These are phyloP conservation scores for Cystobasidium slooffiae DNA, from an alignment of 1,284 basidiomycete genomes.

Conservation along the genomic window DNA sequence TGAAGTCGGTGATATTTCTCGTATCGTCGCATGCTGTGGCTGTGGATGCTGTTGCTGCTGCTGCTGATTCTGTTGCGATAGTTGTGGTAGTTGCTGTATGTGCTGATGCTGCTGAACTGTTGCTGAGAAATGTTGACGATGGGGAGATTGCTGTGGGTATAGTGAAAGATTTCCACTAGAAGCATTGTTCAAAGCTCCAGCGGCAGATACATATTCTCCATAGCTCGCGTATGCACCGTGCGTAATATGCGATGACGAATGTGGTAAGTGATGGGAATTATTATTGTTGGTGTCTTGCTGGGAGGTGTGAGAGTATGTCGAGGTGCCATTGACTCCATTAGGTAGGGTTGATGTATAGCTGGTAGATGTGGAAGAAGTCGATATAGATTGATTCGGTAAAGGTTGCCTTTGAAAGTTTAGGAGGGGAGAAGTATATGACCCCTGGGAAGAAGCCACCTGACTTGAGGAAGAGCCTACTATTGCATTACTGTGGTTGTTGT, in stretches of 20 bases:
- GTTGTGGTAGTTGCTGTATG: neutral
- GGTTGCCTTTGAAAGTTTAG: conserved; percentile 5
- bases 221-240: too few species aligned
- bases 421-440: neutral
- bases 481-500: neutral
- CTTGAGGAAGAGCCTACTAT: neutral
- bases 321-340: too few species aligned
- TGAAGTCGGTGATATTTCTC: neutral
- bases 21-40: conserved; percentile 11
- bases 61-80: neutral
- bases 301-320: neutral
- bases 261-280: too few species aligned
- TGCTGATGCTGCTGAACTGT: too few species aligned
- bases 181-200: too few species aligned
- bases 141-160: too few species aligned
- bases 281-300: too few species aligned
- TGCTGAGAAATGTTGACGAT: too few species aligned
- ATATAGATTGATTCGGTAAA: neutral
- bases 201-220: too few species aligned
- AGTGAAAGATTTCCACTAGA: too few species aligned
- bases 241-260: too few species aligned
- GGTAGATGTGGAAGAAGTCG: neutral
- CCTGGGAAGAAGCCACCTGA: neutral
- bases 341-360: neutral
- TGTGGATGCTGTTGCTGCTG: conserved; percentile 1